Evolutionary conservation across 2,329 filamentous ascomycete species (phyloP), one percentile per base, ranked within the genome.

Genomic region (Amauroascus verrucosus): DNA sequence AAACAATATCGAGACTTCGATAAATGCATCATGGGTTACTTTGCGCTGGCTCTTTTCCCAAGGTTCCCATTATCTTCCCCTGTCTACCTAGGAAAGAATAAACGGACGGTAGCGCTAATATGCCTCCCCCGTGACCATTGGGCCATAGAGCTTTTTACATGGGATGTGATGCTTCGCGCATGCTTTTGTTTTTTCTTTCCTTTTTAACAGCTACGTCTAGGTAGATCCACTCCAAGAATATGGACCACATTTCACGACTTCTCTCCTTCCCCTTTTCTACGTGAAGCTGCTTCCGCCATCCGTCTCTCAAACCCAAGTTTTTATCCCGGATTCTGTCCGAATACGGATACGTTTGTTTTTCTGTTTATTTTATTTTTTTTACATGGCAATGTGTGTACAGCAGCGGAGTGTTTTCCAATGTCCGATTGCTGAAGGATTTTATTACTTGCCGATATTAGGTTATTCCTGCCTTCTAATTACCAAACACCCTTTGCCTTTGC

Each of bases 361-460:
- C n/a, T n/a, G n/a, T n/a, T n/a, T n/a, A n/a, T n/a, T n/a, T n/a
- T n/a, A n/a, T 41, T 28, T 24, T n/a, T 41, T 11, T 14, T n/a
- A 20, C 6, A 7, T 46, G 78, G 81, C 81, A 83, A 77, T 78
- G 80, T 84, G 81, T 84, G 81, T 84, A 84, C 81, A 83, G 80
- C 80, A 74, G 74, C 77, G 75, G 69, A 66, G 67, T 74, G 73
- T 71, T 68, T 74, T 58, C 65, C 74, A 69, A 79, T 82, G 78
- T 75, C 74, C 75, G 75, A 73, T 72, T 76, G 78, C 79, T 83
- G 80, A 83, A 84, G 80, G 81, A 82, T 76, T 68, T 72, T 71
- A 65, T 60, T 65, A 73, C 80, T 78, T 83, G 81, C 81, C 81
- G 73, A 84, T 74, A 84, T 51, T 43, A 73, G 59, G 68, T 70